These are phyloP conservation scores for Phytophthora vignae DNA, from an alignment of 352 stramenopile genomes.

Conservation along the genomic window DNA sequence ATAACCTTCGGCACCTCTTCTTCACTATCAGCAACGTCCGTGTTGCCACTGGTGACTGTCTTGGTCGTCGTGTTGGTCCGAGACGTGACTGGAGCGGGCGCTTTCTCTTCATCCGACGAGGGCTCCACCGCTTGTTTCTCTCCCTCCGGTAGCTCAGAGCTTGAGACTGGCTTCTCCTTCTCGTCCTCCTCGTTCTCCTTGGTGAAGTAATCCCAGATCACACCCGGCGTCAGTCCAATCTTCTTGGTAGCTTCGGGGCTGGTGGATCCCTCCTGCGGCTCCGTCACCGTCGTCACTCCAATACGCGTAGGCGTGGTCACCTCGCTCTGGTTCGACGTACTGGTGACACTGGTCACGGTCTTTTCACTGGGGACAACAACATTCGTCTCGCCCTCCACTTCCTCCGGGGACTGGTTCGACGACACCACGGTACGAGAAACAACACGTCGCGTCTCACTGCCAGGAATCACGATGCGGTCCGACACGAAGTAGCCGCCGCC, in stretches of 20 bases:
- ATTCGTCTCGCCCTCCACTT: neutral
- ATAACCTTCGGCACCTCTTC: neutral
- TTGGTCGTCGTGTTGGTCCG: neutral
- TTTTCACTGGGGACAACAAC: neutral
- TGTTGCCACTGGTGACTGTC: neutral
- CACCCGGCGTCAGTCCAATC: conserved; percentile 6
- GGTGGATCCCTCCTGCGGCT: conserved; percentile 5
- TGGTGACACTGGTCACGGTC: neutral
- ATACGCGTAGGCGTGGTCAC: neutral
- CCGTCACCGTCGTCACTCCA: conserved; percentile 4
- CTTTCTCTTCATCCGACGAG: conserved; percentile 8
- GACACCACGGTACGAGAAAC: conserved; percentile 10
- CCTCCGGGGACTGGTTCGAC: conserved; percentile 10
- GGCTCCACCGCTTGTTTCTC: neutral
- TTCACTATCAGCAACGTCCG: neutral
- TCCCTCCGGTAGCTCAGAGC: neutral
- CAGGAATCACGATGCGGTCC: conserved; percentile 19
- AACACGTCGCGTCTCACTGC: conserved; percentile 10
- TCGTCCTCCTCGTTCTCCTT: neutral
- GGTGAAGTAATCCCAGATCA: conserved; percentile 22
- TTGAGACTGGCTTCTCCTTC: neutral
- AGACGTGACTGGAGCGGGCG: neutral
- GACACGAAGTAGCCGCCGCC: conserved; percentile 6
- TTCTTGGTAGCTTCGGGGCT: conserved; percentile 8
- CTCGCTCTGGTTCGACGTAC: conserved; percentile 5